Evolutionary conservation across 2,329 filamentous ascomycete species (phyloP).

Genomic region (Alternaria alternata): DNA sequence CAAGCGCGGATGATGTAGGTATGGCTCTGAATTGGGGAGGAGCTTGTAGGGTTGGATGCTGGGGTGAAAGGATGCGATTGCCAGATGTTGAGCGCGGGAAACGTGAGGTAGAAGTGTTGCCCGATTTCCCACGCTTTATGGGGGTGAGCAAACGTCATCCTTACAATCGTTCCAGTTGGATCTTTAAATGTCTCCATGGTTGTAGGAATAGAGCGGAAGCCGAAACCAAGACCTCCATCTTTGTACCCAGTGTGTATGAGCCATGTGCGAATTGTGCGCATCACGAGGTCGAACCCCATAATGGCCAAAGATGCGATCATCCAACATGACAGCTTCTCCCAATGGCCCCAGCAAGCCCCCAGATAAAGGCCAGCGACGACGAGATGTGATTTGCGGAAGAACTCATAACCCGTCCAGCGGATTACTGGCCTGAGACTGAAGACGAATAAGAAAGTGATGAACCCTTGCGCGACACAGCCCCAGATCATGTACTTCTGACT

Average conservation of each 20-base stretch:
- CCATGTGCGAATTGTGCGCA: conserved; percentile 7
- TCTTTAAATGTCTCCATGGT: conserved; percentile 10
- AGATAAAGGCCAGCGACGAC: conserved; percentile 10
- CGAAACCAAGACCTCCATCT: conserved; percentile 2
- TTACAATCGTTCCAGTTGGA: conserved; percentile 6
- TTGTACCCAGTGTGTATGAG: conserved; percentile 11
- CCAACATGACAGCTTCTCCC: neutral
- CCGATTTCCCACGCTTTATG: neutral
- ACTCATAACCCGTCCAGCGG: conserved; percentile 16
- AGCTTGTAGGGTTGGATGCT: conserved; percentile 2
- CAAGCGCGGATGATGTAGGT: neutral
- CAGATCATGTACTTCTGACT: conserved; percentile 15
- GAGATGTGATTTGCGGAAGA: conserved; percentile 15
- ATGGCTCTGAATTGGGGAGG: conserved; percentile 4
- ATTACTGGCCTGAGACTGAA: conserved; percentile 13
- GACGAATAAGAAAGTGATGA: conserved; percentile 14
- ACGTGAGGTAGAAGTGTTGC: conserved; percentile 12
- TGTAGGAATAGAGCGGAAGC: conserved; percentile 8
- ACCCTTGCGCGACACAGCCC: conserved; percentile 9
- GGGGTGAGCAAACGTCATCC: too few relatives aligned
- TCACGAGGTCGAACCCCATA: neutral
- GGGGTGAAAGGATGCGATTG: conserved; percentile 15
- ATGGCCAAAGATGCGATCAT: too few relatives aligned
- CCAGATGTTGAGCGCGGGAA: conserved; percentile 15
- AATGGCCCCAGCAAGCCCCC: conserved; percentile 14